Percentiles rank a stretch among this genome's conserved stretches.
phyloP scores from a whole-genome alignment of 2,329 filamentous ascomycete genomes.

The Ophiostoma angusticollis region DNA sequence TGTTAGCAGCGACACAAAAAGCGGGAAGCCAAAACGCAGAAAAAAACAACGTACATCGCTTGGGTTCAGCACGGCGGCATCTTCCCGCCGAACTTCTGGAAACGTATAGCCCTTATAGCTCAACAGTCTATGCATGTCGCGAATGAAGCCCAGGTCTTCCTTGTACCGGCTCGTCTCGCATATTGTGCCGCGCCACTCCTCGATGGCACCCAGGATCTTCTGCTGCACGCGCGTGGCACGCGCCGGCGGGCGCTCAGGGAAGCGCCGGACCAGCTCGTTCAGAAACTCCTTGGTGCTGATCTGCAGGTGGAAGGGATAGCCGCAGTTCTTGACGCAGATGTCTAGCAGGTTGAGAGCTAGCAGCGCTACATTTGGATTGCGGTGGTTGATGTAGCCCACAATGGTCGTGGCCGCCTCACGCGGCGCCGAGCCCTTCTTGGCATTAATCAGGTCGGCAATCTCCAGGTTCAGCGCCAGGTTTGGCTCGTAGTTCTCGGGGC shows the following conservation, averaged over 20 bases:
- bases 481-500: constrained; percentile 93
- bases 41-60: constrained; percentile 61
- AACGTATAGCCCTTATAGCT: constrained; percentile 97
- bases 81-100: constrained; percentile 80
- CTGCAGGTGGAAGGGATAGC: constrained; percentile 96
- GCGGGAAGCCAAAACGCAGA: neutral
- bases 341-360: constrained; percentile 86
- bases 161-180: constrained; percentile 97
- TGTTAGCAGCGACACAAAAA: constrained; percentile 18
- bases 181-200: constrained; percentile 97
- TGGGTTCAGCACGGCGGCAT: constrained; percentile 91
- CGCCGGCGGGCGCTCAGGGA: constrained; percentile 83
- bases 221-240: constrained; percentile 77
- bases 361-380: constrained; percentile 88
- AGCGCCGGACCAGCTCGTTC: constrained; percentile 91
- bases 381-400: constrained; percentile 89
- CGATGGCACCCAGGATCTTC: constrained; percentile 89
- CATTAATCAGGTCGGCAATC: constrained; percentile 91
- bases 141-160: constrained; percentile 88
- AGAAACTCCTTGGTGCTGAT: constrained; percentile 98
- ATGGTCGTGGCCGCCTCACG: constrained; percentile 90
- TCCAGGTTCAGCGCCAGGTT: constrained; percentile 94
- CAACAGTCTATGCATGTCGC: constrained; percentile 92
- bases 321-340: constrained; percentile 99
- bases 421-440: constrained; percentile 90